A percentile compares a stretch with the other conserved stretches of the same genome.
Conservation (phyloP, 495 filamentous ascomycete genomes). For the Xylaria intraflava region DNA sequence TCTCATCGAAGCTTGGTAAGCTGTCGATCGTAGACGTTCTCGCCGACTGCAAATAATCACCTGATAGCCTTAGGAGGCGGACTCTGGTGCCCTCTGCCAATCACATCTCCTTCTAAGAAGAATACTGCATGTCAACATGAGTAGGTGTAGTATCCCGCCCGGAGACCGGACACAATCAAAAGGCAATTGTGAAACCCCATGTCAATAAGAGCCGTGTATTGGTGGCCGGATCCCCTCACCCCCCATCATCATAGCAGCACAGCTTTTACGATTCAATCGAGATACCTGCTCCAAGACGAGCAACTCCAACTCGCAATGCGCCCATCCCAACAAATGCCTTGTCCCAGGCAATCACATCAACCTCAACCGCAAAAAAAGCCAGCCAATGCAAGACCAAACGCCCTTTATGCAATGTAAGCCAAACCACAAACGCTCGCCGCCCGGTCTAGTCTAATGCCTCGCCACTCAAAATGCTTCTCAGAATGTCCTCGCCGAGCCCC, state of each 20-base stretch:
- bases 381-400: slow-evolving; percentile 3
- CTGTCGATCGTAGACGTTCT: no score
- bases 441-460: slow-evolving; percentile 42
- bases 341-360: not conserved
- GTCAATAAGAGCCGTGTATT: no score
- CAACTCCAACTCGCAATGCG: not conserved
- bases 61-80: no score
- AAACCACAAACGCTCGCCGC: not conserved
- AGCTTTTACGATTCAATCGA: no score
- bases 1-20: no score
- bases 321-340: not conserved
- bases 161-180: no score
- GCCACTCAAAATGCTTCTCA: slow-evolving; percentile 48
- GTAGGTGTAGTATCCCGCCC: not conserved
- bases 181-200: not conserved
- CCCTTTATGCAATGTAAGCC: slow-evolving; percentile 21
- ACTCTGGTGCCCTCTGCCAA: not conserved
- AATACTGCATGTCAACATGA: not conserved
- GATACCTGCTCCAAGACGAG: no score
- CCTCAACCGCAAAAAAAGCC: slow-evolving; percentile 2
- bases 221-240: no score
- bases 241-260: no score
- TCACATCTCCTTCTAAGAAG: slow-evolving; percentile 1
- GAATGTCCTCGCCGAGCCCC: slow-evolving; percentile 54
- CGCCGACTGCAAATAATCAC: no score